Evolutionary conservation across 257 asterid genomes (phyloP), one percentile per base, ranked within the genome.

Genomic region (Solanum lycopersicoides): DNA sequence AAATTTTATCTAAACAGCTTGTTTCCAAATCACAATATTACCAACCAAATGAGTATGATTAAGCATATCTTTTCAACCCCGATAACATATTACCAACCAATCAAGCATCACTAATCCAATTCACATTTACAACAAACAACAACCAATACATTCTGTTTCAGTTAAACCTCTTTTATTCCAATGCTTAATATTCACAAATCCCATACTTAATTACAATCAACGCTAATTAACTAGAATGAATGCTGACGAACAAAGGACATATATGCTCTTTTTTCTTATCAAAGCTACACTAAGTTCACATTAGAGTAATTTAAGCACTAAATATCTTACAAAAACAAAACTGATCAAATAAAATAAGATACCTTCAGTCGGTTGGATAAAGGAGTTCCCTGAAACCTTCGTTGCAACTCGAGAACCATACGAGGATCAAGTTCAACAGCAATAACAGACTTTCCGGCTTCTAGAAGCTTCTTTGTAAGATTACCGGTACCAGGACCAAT

Each of bases 401-500:
- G 93, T 82, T 93, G 92, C 93, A 97, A 87, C 87, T 97, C 99
- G 84, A 93, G 98, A 79, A 97, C 99, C 99, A 97, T 97, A 87
- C 98, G 98, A 37, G 98, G 96, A 87, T 97, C 99, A 88, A 97
- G 91, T 87, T 97, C 99, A 14, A 97, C 95, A 20, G 99, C 99
- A 23, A 97, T 50, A 75, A 96, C 99, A 5, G 95, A 93, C 76
- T 97, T 97, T 23, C 99, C 99, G 3, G 93, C 98, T 89, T 97
- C 99, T 5, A 97, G 94, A 89, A 97, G 99, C 96, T 97, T 97
- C 92, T 97, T 95, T 11, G 99, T 97, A 60, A 97, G 95, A 76
- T 95, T 97, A 85, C 99, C 99, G 0, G 98, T 97, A 88, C 99
- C 99, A 1, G 99, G 98, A 74, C 99, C 99, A 59, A 97, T 97